A percentile compares a stretch with the other conserved stretches of the same genome.
Conservation (phyloP, 495 filamentous ascomycete genomes). For the Hyaloscypha variabilis region DNA sequence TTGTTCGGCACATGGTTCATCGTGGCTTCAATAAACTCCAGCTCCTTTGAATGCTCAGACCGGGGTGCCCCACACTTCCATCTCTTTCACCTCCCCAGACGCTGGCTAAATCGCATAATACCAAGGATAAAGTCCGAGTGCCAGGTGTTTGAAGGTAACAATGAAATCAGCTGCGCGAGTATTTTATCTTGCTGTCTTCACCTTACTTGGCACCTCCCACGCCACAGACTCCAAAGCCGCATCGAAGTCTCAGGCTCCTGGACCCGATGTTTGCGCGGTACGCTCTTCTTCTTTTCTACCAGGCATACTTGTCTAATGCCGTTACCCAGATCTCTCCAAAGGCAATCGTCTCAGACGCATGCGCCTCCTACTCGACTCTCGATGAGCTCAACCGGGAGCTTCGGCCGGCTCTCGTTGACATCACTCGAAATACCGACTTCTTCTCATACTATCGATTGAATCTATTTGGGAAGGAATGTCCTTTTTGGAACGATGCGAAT, state of each 20-base stretch:
- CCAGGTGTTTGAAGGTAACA: constrained; percentile 26
- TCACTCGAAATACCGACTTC: constrained; percentile 90
- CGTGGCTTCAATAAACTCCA: constrained; percentile 13
- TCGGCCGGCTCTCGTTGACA: constrained; percentile 74
- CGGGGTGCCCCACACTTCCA: background rate
- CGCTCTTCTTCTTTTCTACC: constrained; percentile 35
- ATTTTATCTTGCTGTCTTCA: constrained; percentile 79
- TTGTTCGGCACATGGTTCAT: constrained; percentile 6
- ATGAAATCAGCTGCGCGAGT: constrained; percentile 71
- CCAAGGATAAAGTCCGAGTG: constrained; percentile 18
- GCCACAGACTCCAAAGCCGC: constrained; percentile 37
- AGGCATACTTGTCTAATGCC: constrained; percentile 31
- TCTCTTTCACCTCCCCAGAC: background rate
- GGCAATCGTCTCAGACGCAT: constrained; percentile 79
- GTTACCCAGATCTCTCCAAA: constrained; percentile 51
- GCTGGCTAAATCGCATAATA: constrained; percentile 21
- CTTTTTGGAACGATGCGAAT: constrained; percentile 92
- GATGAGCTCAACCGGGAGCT: constrained; percentile 80
- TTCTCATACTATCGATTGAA: constrained; percentile 97
- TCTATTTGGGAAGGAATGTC: constrained; percentile 93
- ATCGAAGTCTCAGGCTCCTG: constrained; percentile 39
- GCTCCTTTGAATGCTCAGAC: constrained; percentile 1
- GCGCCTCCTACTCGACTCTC: constrained; percentile 88
- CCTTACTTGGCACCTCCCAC: constrained; percentile 62
- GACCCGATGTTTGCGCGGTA: constrained; percentile 68